Evolutionary conservation across 768 basidiomycete species (phyloP).

Genomic region (Amanita exitialis): DNA sequence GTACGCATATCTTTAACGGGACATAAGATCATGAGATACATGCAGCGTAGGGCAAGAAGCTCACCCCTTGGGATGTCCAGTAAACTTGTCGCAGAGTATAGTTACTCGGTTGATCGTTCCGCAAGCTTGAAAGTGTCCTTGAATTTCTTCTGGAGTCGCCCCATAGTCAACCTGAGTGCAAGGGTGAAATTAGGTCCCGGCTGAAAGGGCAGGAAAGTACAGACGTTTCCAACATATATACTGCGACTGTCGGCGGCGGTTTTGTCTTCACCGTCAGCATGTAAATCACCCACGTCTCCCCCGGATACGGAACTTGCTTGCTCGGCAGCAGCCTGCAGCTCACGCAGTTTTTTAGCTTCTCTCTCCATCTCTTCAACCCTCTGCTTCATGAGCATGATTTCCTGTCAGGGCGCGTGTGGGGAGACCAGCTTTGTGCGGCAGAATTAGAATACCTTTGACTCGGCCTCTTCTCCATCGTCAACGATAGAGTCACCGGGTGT

Average conservation of each 20-base stretch:
- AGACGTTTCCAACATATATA: slow-evolving; percentile 92
- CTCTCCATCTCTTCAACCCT: slow-evolving; percentile 90
- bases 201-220: slow-evolving; percentile 20
- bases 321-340: slow-evolving; percentile 75
- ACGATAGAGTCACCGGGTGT: slow-evolving; percentile 26
- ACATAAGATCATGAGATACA: slow-evolving; percentile 2
- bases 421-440: slow-evolving; percentile 9
- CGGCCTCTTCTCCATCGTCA: slow-evolving; percentile 56
- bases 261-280: slow-evolving; percentile 78
- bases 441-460: slow-evolving; percentile 38
- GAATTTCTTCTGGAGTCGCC: slow-evolving; percentile 96
- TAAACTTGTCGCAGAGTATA: slow-evolving; percentile 99
- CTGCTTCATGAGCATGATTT: slow-evolving; percentile 86
- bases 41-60: slow-evolving; percentile 5
- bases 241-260: slow-evolving; percentile 75
- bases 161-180: slow-evolving; percentile 82
- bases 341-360: slow-evolving; percentile 80
- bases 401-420: slow-evolving; percentile 31
- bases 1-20: slow-evolving; percentile 73
- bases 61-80: slow-evolving; percentile 97
- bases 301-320: slow-evolving; percentile 39
- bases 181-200: slow-evolving; percentile 6
- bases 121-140: slow-evolving; percentile 93
- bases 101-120: slow-evolving; percentile 98
- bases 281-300: slow-evolving; percentile 32